Percentiles rank a stretch among this genome's conserved stretches.
Conservation (phyloP, 257 asterid genomes). For the Przewalskia tangutica region DNA sequence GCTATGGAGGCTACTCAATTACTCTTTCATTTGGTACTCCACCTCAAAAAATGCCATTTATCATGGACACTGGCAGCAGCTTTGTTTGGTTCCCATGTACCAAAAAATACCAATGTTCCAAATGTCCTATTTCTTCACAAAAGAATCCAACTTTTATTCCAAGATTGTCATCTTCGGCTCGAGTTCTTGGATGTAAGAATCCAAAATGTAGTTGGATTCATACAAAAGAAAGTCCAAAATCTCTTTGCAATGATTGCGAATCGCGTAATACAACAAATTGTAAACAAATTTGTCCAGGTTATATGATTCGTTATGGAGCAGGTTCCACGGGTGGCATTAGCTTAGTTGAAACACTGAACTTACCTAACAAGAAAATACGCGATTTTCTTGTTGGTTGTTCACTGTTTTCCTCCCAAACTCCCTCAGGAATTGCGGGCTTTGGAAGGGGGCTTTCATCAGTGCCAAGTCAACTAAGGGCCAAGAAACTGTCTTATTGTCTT, state of each 20-base stretch:
- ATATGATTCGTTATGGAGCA: constrained; percentile 55
- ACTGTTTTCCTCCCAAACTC: constrained; percentile 50
- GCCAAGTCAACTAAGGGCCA: constrained; percentile 62
- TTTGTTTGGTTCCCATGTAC: constrained; percentile 93
- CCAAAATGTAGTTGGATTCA: constrained; percentile 81
- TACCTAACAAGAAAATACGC: constrained; percentile 22
- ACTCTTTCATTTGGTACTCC: constrained; percentile 84
- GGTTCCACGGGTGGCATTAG: constrained; percentile 77
- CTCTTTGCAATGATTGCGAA: constrained; percentile 45
- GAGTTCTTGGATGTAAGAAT: constrained; percentile 56
- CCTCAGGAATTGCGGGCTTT: constrained; percentile 80
- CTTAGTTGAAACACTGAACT: constrained; percentile 47
- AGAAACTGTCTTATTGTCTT: constrained; percentile 68
- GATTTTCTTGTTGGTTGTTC: constrained; percentile 28
- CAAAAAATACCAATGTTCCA: constrained; percentile 37
- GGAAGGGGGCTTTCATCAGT: constrained; percentile 63
- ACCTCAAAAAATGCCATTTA: constrained; percentile 50
- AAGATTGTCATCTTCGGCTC: constrained; percentile 55
- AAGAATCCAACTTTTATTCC: constrained; percentile 49
- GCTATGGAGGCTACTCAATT: constrained; percentile 72
- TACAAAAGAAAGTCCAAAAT: constrained; percentile 19
- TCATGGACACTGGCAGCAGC: constrained; percentile 85
- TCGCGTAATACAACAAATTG: constrained; percentile 24
- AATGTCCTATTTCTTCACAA: constrained; percentile 17
- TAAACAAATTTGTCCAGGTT: constrained; percentile 71